Conservation (phyloP, 2,329 filamentous ascomycete species). For the Pseudocercospora eumusae region DNA sequence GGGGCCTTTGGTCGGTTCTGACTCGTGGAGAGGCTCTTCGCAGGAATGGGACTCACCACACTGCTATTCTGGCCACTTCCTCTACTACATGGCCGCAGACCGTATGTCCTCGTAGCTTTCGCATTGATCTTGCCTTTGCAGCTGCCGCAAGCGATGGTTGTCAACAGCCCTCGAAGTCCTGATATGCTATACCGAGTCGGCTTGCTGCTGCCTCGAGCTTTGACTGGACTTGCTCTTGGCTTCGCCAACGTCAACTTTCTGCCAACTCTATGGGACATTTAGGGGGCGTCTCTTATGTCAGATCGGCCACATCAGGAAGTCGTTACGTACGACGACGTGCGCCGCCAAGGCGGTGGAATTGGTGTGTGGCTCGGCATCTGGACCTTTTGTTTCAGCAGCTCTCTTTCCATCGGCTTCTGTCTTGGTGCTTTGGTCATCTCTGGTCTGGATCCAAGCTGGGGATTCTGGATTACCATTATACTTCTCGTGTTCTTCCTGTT, state of each 20-base stretch:
- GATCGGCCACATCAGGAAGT: conserved; percentile 71
- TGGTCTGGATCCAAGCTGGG: conserved; percentile 65
- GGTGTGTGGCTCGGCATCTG: conserved; percentile 78
- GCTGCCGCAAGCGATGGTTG: conserved; percentile 71
- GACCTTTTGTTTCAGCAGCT: conserved; percentile 75
- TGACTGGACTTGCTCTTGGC: conserved; percentile 70
- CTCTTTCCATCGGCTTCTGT: conserved; percentile 70
- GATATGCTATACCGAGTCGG: conserved; percentile 59
- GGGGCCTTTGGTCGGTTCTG: background rate
- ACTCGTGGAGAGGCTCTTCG: conserved; percentile 55
- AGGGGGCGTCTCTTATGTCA: conserved; percentile 74
- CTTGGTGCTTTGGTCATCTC: conserved; percentile 71
- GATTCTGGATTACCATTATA: conserved; percentile 72
- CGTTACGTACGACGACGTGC: conserved; percentile 66
- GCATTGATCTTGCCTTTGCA: conserved; percentile 70
- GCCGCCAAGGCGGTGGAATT: conserved; percentile 74
- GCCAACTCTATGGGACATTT: conserved; percentile 70
- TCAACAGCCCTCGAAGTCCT: conserved; percentile 59
- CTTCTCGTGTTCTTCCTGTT: conserved; percentile 65
- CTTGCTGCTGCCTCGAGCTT: conserved; percentile 62
- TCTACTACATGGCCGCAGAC: conserved; percentile 73
- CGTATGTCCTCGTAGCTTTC: conserved; percentile 70
- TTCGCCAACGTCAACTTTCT: conserved; percentile 78
- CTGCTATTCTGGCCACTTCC: conserved; percentile 73
- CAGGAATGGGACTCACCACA: conserved; percentile 69